Evolutionary conservation across 192 early-diverging fungal species (phyloP).

Genomic region (Backusella parvicylindrica): DNA sequence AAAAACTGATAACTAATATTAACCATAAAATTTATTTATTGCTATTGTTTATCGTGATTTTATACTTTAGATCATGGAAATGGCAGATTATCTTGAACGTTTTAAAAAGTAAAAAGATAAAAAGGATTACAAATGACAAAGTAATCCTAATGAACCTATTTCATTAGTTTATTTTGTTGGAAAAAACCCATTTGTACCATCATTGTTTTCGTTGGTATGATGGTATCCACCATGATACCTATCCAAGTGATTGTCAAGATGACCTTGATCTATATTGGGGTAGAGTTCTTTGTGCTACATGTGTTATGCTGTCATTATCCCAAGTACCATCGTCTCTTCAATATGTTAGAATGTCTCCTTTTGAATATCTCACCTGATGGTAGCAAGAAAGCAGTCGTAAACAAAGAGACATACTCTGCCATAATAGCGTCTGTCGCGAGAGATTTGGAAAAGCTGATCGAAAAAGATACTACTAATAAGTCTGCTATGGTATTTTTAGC

Average conservation of each 20-base stretch:
- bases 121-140: too few relatives aligned
- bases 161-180: slow-evolving; percentile 17
- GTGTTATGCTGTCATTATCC: slow-evolving; percentile 41
- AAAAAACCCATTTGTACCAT: slow-evolving; percentile 16
- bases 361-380: slow-evolving; percentile 43
- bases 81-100: slow-evolving; percentile 22
- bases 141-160: too few relatives aligned
- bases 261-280: slow-evolving; percentile 22
- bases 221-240: neutral
- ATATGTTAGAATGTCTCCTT: slow-evolving; percentile 42
- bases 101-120: slow-evolving; percentile 18
- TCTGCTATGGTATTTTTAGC: neutral
- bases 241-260: neutral
- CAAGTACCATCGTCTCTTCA: slow-evolving; percentile 40
- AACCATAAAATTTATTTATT: neutral
- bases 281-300: slow-evolving; percentile 43
- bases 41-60: neutral
- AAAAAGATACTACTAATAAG: neutral
- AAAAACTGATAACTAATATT: neutral
- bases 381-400: neutral
- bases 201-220: neutral
- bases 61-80: slow-evolving; percentile 11
- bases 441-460: too few relatives aligned
- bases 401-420: neutral
- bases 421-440: too few relatives aligned